phyloP scores from a whole-genome alignment of 2,329 filamentous ascomycete genomes.

The Gyromitra esculenta region DNA sequence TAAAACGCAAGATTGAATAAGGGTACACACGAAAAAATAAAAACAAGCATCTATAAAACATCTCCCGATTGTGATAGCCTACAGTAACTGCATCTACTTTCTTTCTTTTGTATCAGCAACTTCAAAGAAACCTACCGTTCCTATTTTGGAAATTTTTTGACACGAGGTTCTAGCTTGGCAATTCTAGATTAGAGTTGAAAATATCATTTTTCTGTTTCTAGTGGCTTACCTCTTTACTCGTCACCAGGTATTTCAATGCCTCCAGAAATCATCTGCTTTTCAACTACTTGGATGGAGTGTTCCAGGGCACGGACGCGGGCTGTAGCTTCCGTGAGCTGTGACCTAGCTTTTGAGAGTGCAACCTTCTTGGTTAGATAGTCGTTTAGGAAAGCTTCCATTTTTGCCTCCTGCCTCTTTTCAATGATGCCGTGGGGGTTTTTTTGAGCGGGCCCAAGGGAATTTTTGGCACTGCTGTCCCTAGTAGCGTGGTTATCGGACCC shows the following conservation, averaged over 20 bases:
- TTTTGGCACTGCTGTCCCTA: neutral
- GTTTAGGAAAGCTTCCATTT: neutral
- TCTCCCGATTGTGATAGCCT: neutral
- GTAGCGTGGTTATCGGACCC: neutral
- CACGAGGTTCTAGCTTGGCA: neutral
- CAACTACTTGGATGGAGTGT: neutral
- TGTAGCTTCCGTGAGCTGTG: neutral
- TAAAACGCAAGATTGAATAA: neutral
- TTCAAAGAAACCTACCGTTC: neutral
- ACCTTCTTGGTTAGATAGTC: neutral
- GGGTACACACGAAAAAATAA: neutral
- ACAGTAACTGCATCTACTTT: neutral
- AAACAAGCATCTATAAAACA: neutral
- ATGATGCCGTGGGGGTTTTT: neutral
- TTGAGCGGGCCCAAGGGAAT: neutral
- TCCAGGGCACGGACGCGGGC: neutral
- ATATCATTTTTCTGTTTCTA: neutral
- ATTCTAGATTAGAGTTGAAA: neutral
- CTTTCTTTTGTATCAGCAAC: neutral
- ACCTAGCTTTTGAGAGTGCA: constrained; percentile 1
- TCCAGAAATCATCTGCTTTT: constrained; percentile 5
- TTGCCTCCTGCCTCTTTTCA: neutral
- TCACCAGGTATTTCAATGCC: neutral
- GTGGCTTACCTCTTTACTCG: neutral
- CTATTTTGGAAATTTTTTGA: neutral